These are phyloP conservation scores for Starmerella geochares DNA, from an alignment of 805 yeast species.

Conservation along the genomic window DNA sequence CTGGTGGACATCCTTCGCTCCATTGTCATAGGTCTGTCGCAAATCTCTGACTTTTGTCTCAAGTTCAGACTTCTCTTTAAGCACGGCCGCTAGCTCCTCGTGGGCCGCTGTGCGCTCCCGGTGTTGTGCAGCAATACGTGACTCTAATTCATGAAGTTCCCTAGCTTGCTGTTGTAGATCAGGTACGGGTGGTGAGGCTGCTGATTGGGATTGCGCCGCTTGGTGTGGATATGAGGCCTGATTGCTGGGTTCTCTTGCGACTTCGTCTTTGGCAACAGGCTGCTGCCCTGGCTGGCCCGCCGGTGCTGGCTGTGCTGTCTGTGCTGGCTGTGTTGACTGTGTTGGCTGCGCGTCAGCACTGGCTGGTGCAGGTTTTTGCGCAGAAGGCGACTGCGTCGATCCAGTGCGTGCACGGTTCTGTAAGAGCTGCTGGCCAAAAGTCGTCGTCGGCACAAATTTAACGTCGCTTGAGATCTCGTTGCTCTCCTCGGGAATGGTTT, in stretches of 20 bases:
- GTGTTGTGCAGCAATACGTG: conserved; percentile 13
- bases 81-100: conserved; percentile 61
- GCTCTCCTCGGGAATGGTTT: conserved; percentile 9
- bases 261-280: too few species aligned
- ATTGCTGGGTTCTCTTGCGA: too few species aligned
- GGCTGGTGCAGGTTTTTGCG: background rate
- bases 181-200: background rate
- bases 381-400: conserved; percentile 6
- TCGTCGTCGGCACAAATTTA: conserved; percentile 67
- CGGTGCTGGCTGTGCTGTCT: background rate
- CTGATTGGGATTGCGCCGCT: too few species aligned
- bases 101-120: conserved; percentile 40
- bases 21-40: conserved; percentile 64
- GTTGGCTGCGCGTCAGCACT: background rate
- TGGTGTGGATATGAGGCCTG: too few species aligned
- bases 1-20: conserved; percentile 62
- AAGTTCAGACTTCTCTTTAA: conserved; percentile 57
- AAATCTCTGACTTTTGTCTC: conserved; percentile 58
- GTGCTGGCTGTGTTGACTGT: background rate
- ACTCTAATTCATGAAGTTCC: conserved; percentile 26
- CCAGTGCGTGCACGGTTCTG: conserved; percentile 29
- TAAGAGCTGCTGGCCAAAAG: conserved; percentile 68
- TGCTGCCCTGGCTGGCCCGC: background rate
- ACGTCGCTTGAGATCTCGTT: conserved; percentile 14
- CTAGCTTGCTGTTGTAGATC: background rate